Percentiles rank a stretch among this genome's conserved stretches.
phyloP scores from a whole-genome alignment of 1,139 yeast species.

The Pichia sp. region DNA sequence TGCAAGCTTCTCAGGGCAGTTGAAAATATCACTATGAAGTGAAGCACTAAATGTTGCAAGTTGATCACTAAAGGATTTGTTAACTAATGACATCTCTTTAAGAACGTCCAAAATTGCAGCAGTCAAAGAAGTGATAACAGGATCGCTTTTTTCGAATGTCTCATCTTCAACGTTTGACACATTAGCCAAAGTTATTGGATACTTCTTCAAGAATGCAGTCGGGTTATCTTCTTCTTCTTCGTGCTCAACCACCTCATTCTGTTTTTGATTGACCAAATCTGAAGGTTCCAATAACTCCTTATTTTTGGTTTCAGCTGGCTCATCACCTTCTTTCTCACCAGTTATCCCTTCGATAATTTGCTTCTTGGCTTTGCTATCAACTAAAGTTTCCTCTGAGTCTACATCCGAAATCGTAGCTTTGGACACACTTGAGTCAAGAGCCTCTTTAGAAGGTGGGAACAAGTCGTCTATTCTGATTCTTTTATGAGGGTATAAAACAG shows the following conservation, averaged over 20 bases:
- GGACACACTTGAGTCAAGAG: constrained; percentile 24
- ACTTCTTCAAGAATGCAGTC: constrained; percentile 59
- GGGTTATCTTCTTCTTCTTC: constrained; percentile 46
- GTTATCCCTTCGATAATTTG: constrained; percentile 37
- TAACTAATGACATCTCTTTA: constrained; percentile 55
- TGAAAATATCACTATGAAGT: constrained; percentile 64
- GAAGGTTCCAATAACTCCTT: constrained; percentile 23
- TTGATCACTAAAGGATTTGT: constrained; percentile 61
- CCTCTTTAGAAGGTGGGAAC: constrained; percentile 45
- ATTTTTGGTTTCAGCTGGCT: constrained; percentile 22
- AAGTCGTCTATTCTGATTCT: constrained; percentile 72
- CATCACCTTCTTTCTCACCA: constrained; percentile 35
- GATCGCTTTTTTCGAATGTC: constrained; percentile 68
- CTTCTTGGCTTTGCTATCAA: constrained; percentile 15
- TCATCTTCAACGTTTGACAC: constrained; percentile 68
- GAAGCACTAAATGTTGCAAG: constrained; percentile 68
- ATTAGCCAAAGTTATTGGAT: constrained; percentile 67
- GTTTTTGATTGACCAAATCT: constrained; percentile 21
- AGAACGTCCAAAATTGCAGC: constrained; percentile 62
- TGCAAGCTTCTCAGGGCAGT: constrained; percentile 69
- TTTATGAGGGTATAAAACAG: constrained; percentile 73
- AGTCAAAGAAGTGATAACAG: constrained; percentile 70
- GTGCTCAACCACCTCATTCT: constrained; percentile 24
- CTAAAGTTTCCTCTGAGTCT: constrained; percentile 1
- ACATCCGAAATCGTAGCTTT: constrained; percentile 21